Percentiles rank a stretch among this genome's conserved stretches.
Evolutionary conservation across 1,284 basidiomycete species (phyloP).

Genomic region (Cryptococcus sp.): DNA sequence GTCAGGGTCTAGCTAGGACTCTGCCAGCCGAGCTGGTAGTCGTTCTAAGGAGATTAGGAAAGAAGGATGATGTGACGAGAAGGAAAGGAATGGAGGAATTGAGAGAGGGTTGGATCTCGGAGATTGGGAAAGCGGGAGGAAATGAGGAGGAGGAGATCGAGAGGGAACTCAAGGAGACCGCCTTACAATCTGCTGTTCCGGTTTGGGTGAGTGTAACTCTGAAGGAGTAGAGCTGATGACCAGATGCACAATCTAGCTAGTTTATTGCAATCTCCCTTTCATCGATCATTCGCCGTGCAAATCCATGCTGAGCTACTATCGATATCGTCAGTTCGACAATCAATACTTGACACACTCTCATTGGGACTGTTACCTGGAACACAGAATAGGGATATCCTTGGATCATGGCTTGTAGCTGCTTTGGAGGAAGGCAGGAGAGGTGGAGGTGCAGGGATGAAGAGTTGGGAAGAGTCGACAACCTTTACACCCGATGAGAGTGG

Average conservation of each 20-base stretch:
- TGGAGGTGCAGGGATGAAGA: conserved; percentile 29
- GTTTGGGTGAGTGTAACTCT: conserved; percentile 69
- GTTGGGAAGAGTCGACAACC: conserved; percentile 30
- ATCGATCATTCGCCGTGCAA: conserved; percentile 66
- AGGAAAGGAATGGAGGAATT: conserved; percentile 83
- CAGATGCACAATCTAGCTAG: conserved; percentile 81
- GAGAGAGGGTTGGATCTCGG: conserved; percentile 59
- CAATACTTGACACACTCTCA: conserved; percentile 58
- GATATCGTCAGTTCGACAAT: conserved; percentile 55
- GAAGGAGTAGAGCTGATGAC: not conserved
- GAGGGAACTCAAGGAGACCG: conserved; percentile 42
- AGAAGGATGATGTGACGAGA: conserved; percentile 89
- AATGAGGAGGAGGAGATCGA: conserved; percentile 51
- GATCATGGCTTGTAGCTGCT: conserved; percentile 62
- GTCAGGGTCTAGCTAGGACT: conserved; percentile 69
- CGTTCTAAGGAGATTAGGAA: conserved; percentile 72
- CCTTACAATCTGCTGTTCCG: conserved; percentile 55
- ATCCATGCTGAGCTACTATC: conserved; percentile 67
- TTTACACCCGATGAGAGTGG: conserved; percentile 11
- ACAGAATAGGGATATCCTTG: conserved; percentile 67
- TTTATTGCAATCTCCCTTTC: conserved; percentile 73
- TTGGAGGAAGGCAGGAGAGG: conserved; percentile 41
- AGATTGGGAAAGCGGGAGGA: conserved; percentile 49
- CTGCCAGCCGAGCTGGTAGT: conserved; percentile 80
- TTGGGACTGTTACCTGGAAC: conserved; percentile 50